phyloP scores from a whole-genome alignment of 257 asterid species.

The Marsdenia floribunda region DNA sequence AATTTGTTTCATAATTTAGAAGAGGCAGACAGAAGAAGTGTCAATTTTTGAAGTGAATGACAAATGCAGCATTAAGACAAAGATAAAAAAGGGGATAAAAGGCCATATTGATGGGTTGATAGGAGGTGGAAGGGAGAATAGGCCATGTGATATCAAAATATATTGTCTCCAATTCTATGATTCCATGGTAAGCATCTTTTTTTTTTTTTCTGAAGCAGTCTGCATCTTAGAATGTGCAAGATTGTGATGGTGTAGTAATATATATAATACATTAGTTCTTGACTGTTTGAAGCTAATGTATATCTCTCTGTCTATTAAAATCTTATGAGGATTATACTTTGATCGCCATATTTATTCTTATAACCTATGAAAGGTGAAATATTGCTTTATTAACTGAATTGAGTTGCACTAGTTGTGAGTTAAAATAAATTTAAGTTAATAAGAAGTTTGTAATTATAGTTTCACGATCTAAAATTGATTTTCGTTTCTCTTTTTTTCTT shows the following conservation, averaged over 20 bases:
- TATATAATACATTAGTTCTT: too few species aligned
- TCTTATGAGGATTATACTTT: too few species aligned
- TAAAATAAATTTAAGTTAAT: too few species aligned
- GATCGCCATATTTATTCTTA: too few species aligned
- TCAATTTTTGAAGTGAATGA: conserved; percentile 8
- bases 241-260: background rate
- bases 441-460: too few species aligned
- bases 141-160: background rate
- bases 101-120: conserved; percentile 5
- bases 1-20: conserved; percentile 7
- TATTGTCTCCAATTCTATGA: conserved; percentile 12
- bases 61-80: conserved; percentile 7
- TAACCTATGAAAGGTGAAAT: too few species aligned
- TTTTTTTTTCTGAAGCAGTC: background rate
- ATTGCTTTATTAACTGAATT: too few species aligned
- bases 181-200: background rate
- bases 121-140: conserved; percentile 1
- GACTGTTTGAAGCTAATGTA: too few species aligned
- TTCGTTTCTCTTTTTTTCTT: too few species aligned
- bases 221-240: conserved; percentile 14
- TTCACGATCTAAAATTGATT: too few species aligned
- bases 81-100: background rate
- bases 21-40: conserved; percentile 4
- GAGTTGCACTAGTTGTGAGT: too few species aligned
- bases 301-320: too few species aligned